A percentile compares a stretch with the other conserved stretches of the same genome.
These are phyloP conservation scores for Populus hybrid DNA, from an alignment of 441 rosid genomes.

Conservation along the genomic window DNA sequence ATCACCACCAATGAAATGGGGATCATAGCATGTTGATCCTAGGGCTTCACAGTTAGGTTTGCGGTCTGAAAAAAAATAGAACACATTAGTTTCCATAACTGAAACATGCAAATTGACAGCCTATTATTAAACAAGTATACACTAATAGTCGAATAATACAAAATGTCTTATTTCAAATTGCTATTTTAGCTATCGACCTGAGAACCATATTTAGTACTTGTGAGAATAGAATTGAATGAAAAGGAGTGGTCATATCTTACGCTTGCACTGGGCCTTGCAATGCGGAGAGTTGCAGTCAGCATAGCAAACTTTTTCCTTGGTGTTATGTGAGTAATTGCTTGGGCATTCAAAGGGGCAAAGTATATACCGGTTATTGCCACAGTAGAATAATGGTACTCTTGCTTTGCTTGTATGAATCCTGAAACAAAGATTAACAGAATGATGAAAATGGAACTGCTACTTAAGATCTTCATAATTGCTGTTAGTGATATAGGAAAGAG, in stretches of 20 bases:
- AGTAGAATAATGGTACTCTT: not conserved
- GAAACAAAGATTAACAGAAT: conserved; percentile 14
- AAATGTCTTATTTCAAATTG: not conserved
- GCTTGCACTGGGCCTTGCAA: conserved; percentile 28
- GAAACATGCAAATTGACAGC: not conserved
- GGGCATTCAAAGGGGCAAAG: conserved; percentile 34
- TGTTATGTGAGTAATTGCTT: not conserved
- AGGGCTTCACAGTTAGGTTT: conserved; percentile 51
- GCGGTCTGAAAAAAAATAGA: conserved; percentile 29
- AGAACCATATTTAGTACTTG: not conserved
- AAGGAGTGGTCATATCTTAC: conserved; percentile 7
- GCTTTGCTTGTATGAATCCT: conserved; percentile 16
- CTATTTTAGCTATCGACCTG: not conserved
- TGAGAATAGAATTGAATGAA: not conserved
- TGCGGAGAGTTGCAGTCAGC: conserved; percentile 25
- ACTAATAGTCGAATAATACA: not conserved
- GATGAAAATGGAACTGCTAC: conserved; percentile 2
- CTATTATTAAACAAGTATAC: not conserved
- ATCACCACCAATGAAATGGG: conserved; percentile 71
- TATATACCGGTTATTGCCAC: conserved; percentile 5
- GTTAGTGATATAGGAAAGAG: not conserved
- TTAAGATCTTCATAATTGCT: not conserved
- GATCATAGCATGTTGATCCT: conserved; percentile 69
- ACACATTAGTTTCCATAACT: not conserved
- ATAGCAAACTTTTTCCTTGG: conserved; percentile 27